Conservation (phyloP, 768 basidiomycete genomes). For the Tephrocybe sp. region DNA sequence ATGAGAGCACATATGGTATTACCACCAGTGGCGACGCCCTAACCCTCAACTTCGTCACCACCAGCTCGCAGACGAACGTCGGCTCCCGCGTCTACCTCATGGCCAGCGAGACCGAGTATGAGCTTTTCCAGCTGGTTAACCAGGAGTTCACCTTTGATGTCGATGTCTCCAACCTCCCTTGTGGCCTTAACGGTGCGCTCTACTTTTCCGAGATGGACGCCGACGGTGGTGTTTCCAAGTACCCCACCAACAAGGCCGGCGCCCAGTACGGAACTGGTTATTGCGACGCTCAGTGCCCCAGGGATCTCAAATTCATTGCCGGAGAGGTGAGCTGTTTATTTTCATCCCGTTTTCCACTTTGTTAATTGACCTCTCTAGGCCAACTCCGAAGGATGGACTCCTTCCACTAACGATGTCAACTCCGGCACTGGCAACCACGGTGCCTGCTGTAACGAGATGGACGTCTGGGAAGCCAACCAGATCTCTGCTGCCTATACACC, state of each 20-base stretch:
- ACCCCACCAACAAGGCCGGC: conserved; percentile 2
- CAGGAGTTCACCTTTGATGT: conserved; percentile 4
- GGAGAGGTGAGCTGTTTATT: not conserved
- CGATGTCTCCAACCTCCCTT: conserved; percentile 2
- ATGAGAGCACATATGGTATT: conserved; percentile 50
- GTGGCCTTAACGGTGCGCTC: conserved; percentile 1
- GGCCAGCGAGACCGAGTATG: not conserved
- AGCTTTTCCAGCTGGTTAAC: not conserved
- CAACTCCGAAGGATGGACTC: conserved; percentile 43
- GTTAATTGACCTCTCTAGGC: conserved; percentile 32
- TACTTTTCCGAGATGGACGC: conserved; percentile 4
- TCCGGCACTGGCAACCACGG: conserved; percentile 44
- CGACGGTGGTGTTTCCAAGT: not conserved
- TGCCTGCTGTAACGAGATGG: conserved; percentile 24
- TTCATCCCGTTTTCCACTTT: not conserved
- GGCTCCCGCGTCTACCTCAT: conserved; percentile 21
- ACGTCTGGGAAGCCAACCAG: conserved; percentile 59
- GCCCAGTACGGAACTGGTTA: conserved; percentile 1
- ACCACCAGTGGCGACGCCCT: conserved; percentile 43
- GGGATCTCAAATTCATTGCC: conserved; percentile 1
- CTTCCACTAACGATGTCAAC: conserved; percentile 37
- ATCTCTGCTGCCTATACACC: conserved; percentile 50
- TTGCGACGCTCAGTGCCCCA: conserved; percentile 1
- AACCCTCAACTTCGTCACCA: conserved; percentile 49
- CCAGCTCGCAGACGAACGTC: conserved; percentile 32